Conservation (phyloP, 192 early-diverging fungal species). For the Rhizophagus clarus region DNA sequence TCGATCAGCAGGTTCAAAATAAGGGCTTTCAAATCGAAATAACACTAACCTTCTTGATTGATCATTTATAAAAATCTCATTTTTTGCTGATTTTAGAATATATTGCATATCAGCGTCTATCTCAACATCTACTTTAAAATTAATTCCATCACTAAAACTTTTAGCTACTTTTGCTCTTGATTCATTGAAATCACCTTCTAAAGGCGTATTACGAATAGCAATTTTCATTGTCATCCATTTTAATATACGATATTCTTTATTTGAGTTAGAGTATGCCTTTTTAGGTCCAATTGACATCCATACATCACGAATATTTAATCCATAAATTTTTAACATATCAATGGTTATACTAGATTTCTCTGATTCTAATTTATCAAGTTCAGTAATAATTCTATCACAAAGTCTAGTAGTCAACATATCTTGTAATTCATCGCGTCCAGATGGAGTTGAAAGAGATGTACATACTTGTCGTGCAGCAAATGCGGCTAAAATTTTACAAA, state of each 20-base stretch:
- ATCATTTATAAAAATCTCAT: conserved; percentile 36
- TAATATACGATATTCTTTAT: conserved; percentile 31
- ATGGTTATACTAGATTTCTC: conserved; percentile 31
- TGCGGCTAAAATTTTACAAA: neutral
- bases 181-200: conserved; percentile 29
- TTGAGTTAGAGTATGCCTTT: conserved; percentile 27
- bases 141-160: conserved; percentile 36
- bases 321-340: conserved; percentile 40
- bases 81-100: conserved; percentile 4
- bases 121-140: conserved; percentile 46
- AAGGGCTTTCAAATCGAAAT: conserved; percentile 45
- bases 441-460: conserved; percentile 9
- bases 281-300: conserved; percentile 41
- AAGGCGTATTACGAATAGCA: conserved; percentile 8
- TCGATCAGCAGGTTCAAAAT: conserved; percentile 38
- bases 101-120: conserved; percentile 47
- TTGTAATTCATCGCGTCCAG: neutral
- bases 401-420: conserved; percentile 34
- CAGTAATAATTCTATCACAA: conserved; percentile 32
- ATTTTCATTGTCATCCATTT: conserved; percentile 47
- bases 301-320: conserved; percentile 38
- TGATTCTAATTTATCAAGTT: conserved; percentile 16
- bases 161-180: conserved; percentile 31
- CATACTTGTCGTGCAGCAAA: conserved; percentile 24
- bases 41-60: conserved; percentile 37